Base-by-base conservation (phyloP, 768 basidiomycete species). In the Amanita fuliginea region DNA sequence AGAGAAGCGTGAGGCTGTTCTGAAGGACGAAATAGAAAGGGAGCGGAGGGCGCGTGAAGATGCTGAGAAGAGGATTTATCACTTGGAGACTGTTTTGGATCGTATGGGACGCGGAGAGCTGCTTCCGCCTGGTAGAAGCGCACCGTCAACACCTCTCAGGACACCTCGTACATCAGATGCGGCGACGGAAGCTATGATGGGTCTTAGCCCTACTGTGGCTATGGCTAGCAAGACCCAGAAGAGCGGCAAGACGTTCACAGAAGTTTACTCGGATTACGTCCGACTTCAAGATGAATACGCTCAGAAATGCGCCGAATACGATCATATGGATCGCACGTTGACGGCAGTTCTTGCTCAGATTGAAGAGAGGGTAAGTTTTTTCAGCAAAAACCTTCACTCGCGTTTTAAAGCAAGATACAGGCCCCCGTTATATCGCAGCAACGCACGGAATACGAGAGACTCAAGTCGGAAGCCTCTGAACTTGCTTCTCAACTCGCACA, bases 341-440 rank as follows among this genome's bases (percentile, higher is more conserved):
- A 72, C 81, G 11, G 76, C 81, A 36, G 82, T 97, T 18, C 73
- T 95, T 3, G 80, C 82, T 53, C 89, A 97, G 66, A 89, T 98
- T 49, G 85, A 94, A 62, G 95, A 95, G 68, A 71, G 86, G 63
- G 89, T 90, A 59, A 46, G 83, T 68, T 16, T 2, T 43, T 54
- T 1, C 50, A n/a, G 22, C 18, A 24, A n/a, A n/a, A 9, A 13
- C 13, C 13, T 9, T 4, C n/a, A n/a, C n/a, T 22, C 6, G 32
- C 42, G 6, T 33, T 32, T 56, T 28, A 50, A 50, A 18, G 26
- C 22, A 13, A 32, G 28, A 50, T n/a, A 16, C 53, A 96, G 93
- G 92, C 92, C 11, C 95, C 95, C 7, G 73, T 92, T 21, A 73
- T 99, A 6, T 81, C 85, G 13, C 87, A 95, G 63, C 95, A 97